Evolutionary conservation across 2,329 filamentous ascomycete species (phyloP).

Genomic region (Arthrobotrys sphaeroides): DNA sequence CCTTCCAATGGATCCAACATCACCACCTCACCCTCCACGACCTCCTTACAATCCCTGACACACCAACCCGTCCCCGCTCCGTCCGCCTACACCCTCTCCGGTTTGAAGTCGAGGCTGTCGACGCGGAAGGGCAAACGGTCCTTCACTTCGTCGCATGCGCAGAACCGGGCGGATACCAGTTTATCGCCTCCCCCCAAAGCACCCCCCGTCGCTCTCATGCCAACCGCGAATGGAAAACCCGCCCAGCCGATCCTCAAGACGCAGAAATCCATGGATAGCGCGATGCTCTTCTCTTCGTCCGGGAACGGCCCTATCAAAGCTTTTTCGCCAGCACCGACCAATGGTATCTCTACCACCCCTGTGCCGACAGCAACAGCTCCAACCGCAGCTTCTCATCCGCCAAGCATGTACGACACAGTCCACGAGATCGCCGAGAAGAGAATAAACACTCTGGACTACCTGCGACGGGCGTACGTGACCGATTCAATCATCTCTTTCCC

Average conservation of each 20-base stretch:
- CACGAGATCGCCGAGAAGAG: slow-evolving; percentile 89
- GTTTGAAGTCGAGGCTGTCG: slow-evolving; percentile 50
- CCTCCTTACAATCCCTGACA: slow-evolving; percentile 47
- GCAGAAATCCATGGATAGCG: slow-evolving; percentile 51
- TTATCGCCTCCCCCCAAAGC: slow-evolving; percentile 38
- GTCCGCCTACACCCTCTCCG: slow-evolving; percentile 44
- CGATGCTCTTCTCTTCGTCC: slow-evolving; percentile 32
- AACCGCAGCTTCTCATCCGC: slow-evolving; percentile 52
- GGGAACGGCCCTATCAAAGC: slow-evolving; percentile 28
- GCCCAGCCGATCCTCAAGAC: slow-evolving; percentile 46
- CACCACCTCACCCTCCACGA: slow-evolving; percentile 44
- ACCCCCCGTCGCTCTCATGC: slow-evolving; percentile 18
- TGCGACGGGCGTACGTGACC: slow-evolving; percentile 83
- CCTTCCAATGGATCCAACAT: slow-evolving; percentile 52
- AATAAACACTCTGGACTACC: slow-evolving; percentile 91
- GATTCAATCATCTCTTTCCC: neutral
- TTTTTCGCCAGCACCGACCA: slow-evolving; percentile 38
- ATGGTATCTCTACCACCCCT: slow-evolving; percentile 15
- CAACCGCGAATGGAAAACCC: slow-evolving; percentile 31
- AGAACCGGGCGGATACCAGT: slow-evolving; percentile 30
- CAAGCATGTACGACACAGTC: slow-evolving; percentile 72
- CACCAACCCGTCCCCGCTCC: slow-evolving; percentile 36
- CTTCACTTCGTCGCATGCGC: slow-evolving; percentile 37
- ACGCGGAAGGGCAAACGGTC: slow-evolving; percentile 53
- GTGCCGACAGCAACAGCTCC: slow-evolving; percentile 24